Evolutionary conservation across 2,329 filamentous ascomycete species (phyloP).

Genomic region (Onygena corvina): DNA sequence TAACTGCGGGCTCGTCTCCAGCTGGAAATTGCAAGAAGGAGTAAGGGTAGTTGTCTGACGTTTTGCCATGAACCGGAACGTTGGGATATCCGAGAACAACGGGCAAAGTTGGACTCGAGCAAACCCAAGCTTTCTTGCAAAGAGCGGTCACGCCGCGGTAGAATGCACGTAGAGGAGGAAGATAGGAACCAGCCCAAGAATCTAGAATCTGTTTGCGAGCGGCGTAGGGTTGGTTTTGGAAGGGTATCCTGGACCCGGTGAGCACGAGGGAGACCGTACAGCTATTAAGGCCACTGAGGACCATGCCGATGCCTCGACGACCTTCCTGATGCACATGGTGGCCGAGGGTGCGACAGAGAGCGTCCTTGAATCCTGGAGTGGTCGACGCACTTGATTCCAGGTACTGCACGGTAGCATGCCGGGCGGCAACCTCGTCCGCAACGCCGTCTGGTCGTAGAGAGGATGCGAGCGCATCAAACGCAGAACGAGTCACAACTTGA

Average conservation of each 20-base stretch:
- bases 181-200: conserved; percentile 42
- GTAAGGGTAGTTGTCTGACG: conserved; percentile 42
- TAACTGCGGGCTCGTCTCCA: conserved; percentile 41
- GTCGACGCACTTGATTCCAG: conserved; percentile 39
- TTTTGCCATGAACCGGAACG: conserved; percentile 42
- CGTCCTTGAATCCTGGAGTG: conserved; percentile 40
- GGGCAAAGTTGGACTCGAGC: conserved; percentile 40
- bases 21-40: conserved; percentile 48
- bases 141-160: conserved; percentile 40
- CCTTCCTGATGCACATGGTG: conserved; percentile 39
- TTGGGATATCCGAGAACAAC: conserved; percentile 43
- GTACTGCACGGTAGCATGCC: conserved; percentile 33
- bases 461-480: conserved; percentile 14
- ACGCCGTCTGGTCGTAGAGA: conserved; percentile 14
- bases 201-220: conserved; percentile 44
- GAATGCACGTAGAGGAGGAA: conserved; percentile 42
- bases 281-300: conserved; percentile 44
- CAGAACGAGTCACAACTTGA: conserved; percentile 24
- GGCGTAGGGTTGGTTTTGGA: conserved; percentile 43
- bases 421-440: conserved; percentile 24
- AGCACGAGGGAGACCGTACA: conserved; percentile 45
- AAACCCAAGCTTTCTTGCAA: conserved; percentile 42
- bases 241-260: conserved; percentile 45
- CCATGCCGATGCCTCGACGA: conserved; percentile 38
- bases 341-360: conserved; percentile 38